A percentile compares a stretch with the other conserved stretches of the same genome.
Evolutionary conservation across 2,329 filamentous ascomycete species (phyloP).

Genomic region (Colletotrichum sp.): DNA sequence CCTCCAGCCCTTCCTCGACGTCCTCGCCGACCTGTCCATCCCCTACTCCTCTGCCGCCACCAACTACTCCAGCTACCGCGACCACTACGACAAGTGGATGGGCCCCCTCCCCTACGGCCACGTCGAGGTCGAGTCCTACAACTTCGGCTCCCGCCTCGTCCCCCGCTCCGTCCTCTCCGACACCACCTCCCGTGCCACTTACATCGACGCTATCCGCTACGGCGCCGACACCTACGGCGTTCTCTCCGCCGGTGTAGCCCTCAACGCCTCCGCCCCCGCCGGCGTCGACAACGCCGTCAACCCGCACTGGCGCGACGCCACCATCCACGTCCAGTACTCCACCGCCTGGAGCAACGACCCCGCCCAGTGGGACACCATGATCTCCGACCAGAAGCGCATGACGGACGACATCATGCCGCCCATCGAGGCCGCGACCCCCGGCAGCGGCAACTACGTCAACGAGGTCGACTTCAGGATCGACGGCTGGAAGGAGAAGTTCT

Average conservation of each 20-base stretch:
- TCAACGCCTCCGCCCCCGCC: conserved; percentile 17
- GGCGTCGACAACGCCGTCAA: conserved; percentile 21
- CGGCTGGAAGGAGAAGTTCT: conserved; percentile 51
- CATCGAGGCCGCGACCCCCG: conserved; percentile 36
- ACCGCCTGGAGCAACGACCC: conserved; percentile 21
- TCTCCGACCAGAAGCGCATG: conserved; percentile 18
- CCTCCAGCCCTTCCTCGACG: conserved; percentile 49
- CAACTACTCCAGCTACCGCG: conserved; percentile 36
- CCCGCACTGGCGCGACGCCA: conserved; percentile 18
- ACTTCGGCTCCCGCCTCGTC: conserved; percentile 47
- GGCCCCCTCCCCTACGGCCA: conserved; percentile 45
- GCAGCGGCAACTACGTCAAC: conserved; percentile 52
- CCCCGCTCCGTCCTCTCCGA: conserved; percentile 38
- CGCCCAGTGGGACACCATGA: conserved; percentile 14
- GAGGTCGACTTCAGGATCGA: conserved; percentile 56
- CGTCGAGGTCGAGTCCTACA: conserved; percentile 54
- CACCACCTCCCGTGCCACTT: conserved; percentile 28
- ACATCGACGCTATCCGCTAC: conserved; percentile 19
- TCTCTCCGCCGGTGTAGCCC: conserved; percentile 24
- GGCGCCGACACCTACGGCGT: conserved; percentile 15
- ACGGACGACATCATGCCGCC: conserved; percentile 21
- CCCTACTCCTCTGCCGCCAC: conserved; percentile 25
- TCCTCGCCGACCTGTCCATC: conserved; percentile 41
- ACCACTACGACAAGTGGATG: conserved; percentile 48
- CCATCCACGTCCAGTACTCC: conserved; percentile 20